Evolutionary conservation across 306 rosid species (phyloP).

Genomic region (Quercus variabilis): DNA sequence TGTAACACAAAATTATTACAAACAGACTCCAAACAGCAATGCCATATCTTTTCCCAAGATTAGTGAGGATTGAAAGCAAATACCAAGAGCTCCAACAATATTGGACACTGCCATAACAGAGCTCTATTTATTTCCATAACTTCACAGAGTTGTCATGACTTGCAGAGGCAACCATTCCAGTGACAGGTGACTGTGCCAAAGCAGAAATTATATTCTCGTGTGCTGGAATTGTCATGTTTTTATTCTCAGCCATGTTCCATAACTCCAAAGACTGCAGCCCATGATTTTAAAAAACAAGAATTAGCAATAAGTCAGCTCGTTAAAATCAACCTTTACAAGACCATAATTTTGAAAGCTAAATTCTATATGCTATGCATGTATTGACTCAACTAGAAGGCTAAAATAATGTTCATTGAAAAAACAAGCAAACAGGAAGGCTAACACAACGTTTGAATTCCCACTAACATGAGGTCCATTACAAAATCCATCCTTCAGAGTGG

Average conservation of each 20-base stretch:
- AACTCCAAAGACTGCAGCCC: slow-evolving; percentile 40
- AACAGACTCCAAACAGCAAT: not conserved
- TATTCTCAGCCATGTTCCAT: slow-evolving; percentile 52
- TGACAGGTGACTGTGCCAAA: slow-evolving; percentile 41
- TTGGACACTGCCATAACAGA: slow-evolving; percentile 11
- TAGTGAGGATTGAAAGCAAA: slow-evolving; percentile 13
- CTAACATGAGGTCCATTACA: not conserved
- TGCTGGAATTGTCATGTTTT: slow-evolving; percentile 41
- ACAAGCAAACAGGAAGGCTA: not conserved
- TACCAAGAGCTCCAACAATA: slow-evolving; percentile 10
- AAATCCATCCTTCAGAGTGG: not conserved
- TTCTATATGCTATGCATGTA: not conserved
- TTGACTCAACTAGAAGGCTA: not conserved
- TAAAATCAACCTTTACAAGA: not conserved
- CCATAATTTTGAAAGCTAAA: not conserved
- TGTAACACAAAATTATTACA: not conserved
- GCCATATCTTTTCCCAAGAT: slow-evolving; percentile 13
- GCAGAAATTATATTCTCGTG: slow-evolving; percentile 43
- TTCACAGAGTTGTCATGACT: slow-evolving; percentile 45
- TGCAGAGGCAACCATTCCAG: slow-evolving; percentile 58
- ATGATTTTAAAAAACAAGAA: not conserved
- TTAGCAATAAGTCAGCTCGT: not conserved
- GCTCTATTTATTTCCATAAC: slow-evolving; percentile 38
- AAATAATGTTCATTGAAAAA: not conserved
- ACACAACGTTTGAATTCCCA: not conserved